Conservation (phyloP, 2,329 filamentous ascomycete genomes). For the Scedosporium boydii region DNA sequence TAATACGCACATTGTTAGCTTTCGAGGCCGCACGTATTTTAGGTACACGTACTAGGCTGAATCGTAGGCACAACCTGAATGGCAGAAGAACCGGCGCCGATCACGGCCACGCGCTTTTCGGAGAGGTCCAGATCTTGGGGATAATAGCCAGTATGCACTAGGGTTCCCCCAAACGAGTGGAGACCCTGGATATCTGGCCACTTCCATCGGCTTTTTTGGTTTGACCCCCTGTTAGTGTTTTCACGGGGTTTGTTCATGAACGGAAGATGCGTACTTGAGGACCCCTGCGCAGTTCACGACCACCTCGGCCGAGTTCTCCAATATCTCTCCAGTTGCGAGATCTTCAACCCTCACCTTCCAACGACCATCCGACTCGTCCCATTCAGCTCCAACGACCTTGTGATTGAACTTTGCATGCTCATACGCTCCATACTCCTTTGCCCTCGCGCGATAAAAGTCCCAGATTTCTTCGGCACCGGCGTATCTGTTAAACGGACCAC, state of each 20-base stretch:
- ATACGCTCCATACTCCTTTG: neutral
- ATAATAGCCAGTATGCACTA: slow-evolving; percentile 46
- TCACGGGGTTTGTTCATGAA: neutral
- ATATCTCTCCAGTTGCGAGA: neutral
- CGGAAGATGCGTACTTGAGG: neutral
- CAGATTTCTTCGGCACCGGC: slow-evolving; percentile 3
- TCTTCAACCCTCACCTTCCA: slow-evolving; percentile 1
- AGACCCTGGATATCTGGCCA: slow-evolving; percentile 43
- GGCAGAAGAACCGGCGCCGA: slow-evolving; percentile 41
- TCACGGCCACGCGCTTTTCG: slow-evolving; percentile 37
- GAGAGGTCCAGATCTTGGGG: slow-evolving; percentile 33
- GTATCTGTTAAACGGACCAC: neutral
- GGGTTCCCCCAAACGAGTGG: slow-evolving; percentile 35
- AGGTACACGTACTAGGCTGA: slow-evolving; percentile 18
- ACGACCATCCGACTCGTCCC: neutral
- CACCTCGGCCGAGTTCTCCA: neutral
- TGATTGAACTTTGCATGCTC: neutral
- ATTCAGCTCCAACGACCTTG: slow-evolving; percentile 1
- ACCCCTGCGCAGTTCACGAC: slow-evolving; percentile 3
- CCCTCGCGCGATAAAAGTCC: slow-evolving; percentile 2
- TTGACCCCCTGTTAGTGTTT: neutral
- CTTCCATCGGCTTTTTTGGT: slow-evolving; percentile 6
- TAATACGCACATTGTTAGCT: neutral
- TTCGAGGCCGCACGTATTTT: neutral
- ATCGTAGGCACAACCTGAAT: slow-evolving; percentile 40